These are phyloP conservation scores for Candida coleopterorum DNA, from an alignment of 805 yeast species.

Conservation along the genomic window DNA sequence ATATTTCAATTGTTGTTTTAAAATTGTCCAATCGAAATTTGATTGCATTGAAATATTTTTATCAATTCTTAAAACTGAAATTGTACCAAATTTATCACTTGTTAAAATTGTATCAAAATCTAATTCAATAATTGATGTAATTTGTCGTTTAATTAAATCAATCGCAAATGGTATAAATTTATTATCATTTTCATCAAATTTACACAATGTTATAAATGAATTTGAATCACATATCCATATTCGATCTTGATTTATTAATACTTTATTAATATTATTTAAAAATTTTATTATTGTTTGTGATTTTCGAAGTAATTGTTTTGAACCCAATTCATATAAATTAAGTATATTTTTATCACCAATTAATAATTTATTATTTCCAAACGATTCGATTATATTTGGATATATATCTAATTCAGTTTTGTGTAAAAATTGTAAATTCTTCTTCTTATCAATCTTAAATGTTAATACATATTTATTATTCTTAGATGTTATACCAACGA, in stretches of 20 bases:
- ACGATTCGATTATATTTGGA: constrained; percentile 46
- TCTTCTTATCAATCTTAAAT: constrained; percentile 31
- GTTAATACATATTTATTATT: constrained; percentile 29
- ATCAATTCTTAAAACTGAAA: constrained; percentile 63
- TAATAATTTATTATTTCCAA: constrained; percentile 54
- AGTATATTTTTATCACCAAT: constrained; percentile 53
- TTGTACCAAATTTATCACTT: constrained; percentile 85
- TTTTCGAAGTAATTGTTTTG: constrained; percentile 71
- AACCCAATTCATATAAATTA: constrained; percentile 68
- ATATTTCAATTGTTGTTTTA: constrained; percentile 16
- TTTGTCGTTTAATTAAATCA: constrained; percentile 64
- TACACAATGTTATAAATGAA: constrained; percentile 51
- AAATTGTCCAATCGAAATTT: constrained; percentile 44
- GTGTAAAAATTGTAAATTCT: constrained; percentile 47
- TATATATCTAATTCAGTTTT: constrained; percentile 49
- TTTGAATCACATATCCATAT: constrained; percentile 69
- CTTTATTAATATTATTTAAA: constrained; percentile 45
- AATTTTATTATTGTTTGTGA: constrained; percentile 45
- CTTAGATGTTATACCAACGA: constrained; percentile 40
- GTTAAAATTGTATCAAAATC: constrained; percentile 76
- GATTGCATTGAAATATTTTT: constrained; percentile 42
- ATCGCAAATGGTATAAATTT: constrained; percentile 61
- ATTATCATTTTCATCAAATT: constrained; percentile 44
- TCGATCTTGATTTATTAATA: constrained; percentile 51
- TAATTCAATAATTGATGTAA: constrained; percentile 53